Conservation (phyloP, 169 alveolate species). For the Eimeria zaria region DNA sequence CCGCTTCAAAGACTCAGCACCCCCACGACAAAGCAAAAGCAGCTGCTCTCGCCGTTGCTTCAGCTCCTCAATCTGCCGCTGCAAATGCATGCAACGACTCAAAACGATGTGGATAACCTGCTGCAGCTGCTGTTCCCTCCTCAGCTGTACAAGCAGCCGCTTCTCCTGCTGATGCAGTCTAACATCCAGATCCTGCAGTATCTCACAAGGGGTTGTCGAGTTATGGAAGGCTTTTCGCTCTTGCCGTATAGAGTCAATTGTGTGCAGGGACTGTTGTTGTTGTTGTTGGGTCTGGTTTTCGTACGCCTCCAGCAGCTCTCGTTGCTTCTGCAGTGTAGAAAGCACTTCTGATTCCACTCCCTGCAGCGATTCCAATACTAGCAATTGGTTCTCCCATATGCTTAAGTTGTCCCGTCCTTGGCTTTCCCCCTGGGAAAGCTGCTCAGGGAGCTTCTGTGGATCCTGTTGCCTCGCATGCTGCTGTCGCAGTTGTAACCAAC, state of each 20-base stretch:
- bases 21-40: neutral
- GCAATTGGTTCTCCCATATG: neutral
- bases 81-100: slow-evolving; percentile 24
- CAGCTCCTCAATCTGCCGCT: neutral
- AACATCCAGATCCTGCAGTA: neutral
- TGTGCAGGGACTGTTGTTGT: neutral
- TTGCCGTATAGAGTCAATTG: neutral
- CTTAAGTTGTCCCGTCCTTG: neutral
- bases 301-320: slow-evolving; percentile 7
- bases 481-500: neutral
- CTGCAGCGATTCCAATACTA: neutral
- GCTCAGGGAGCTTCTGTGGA: neutral
- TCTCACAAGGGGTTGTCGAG: neutral
- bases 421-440: slow-evolving; percentile 19
- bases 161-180: slow-evolving; percentile 10
- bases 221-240: neutral
- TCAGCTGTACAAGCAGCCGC: neutral
- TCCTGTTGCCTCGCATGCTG: neutral
- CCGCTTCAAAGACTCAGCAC: neutral
- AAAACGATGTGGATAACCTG: slow-evolving; percentile 38
- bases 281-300: slow-evolving; percentile 1
- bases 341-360: neutral
- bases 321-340: slow-evolving; percentile 2
- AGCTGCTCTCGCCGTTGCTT: slow-evolving; percentile 14
- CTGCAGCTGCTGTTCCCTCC: slow-evolving; percentile 38